These are phyloP conservation scores for Scytalidium lignicola DNA, from an alignment of 2,329 filamentous ascomycete genomes.

Conservation along the genomic window DNA sequence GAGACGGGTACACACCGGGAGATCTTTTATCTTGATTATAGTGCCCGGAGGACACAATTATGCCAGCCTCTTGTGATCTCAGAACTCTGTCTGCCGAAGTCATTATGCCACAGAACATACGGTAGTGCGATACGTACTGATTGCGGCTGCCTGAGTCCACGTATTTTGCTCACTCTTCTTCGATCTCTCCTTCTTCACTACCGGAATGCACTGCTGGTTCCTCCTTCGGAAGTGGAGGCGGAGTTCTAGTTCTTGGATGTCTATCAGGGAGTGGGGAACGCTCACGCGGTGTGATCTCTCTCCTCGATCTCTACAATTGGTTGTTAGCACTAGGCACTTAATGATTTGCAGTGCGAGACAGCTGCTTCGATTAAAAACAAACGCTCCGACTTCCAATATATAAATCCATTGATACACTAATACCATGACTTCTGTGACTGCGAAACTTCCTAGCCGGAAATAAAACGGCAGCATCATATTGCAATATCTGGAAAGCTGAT, in stretches of 20 bases:
- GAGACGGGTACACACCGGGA: conserved; percentile 24
- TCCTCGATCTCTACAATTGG: conserved; percentile 45
- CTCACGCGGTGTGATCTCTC: conserved; percentile 54
- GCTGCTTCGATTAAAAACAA: too few species aligned
- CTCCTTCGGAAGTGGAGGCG: conserved; percentile 38
- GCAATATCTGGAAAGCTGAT: neutral
- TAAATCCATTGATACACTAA: too few species aligned
- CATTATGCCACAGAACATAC: conserved; percentile 25
- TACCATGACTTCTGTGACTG: neutral
- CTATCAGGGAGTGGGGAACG: conserved; percentile 49
- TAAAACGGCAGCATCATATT: neutral
- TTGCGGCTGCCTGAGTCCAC: conserved; percentile 4
- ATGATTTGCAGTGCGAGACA: neutral
- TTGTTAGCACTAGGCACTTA: conserved; percentile 8
- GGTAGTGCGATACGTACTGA: conserved; percentile 31
- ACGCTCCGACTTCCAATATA: too few species aligned
- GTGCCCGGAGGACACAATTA: neutral
- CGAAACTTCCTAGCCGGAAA: too few species aligned
- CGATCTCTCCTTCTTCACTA: conserved; percentile 97
- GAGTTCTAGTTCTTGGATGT: conserved; percentile 53
- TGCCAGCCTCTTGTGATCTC: conserved; percentile 1
- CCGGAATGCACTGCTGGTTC: conserved; percentile 56
- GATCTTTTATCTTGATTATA: conserved; percentile 6
- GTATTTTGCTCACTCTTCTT: conserved; percentile 58
- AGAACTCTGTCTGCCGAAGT: conserved; percentile 22